These are phyloP conservation scores for Botryobasidium botryosum DNA, from an alignment of 768 basidiomycete genomes.

Conservation along the genomic window DNA sequence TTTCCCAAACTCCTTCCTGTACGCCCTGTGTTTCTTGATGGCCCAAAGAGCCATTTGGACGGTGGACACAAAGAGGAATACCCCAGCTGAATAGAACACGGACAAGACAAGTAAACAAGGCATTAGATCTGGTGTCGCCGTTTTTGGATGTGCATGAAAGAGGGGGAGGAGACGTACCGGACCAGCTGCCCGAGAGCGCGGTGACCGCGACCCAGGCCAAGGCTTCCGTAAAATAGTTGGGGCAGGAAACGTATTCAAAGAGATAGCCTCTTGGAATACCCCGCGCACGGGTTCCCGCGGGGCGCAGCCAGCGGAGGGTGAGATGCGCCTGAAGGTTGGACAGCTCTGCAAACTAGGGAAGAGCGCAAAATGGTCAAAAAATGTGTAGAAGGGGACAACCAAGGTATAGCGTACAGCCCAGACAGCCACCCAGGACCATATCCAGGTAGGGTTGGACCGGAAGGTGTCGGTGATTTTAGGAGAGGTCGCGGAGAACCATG, in stretches of 20 bases:
- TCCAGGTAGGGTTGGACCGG: constrained; percentile 46
- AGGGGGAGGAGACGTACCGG: constrained; percentile 40
- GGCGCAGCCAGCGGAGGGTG: constrained; percentile 68
- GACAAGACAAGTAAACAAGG: constrained; percentile 4
- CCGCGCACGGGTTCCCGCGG: constrained; percentile 56
- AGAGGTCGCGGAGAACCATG: constrained; percentile 51
- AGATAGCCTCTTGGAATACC: constrained; percentile 89
- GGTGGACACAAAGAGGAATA: constrained; percentile 46
- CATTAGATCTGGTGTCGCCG: background rate
- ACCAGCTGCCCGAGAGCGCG: constrained; percentile 60
- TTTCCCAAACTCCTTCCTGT: constrained; percentile 87
- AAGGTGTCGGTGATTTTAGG: constrained; percentile 40
- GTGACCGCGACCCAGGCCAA: constrained; percentile 57
- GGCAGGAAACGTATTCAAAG: constrained; percentile 70
- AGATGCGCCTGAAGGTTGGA: constrained; percentile 77
- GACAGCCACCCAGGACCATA: constrained; percentile 45
- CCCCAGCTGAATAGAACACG: constrained; percentile 26
- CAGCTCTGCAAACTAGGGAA: constrained; percentile 53
- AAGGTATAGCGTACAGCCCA: constrained; percentile 47
- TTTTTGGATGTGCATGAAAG: background rate
- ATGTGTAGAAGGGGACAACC: background rate
- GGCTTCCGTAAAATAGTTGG: constrained; percentile 90
- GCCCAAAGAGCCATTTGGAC: constrained; percentile 79
- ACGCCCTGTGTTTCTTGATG: constrained; percentile 70
- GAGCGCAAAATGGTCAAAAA: background rate